A percentile compares a stretch with the other conserved stretches of the same genome.
Conservation (phyloP, 2,329 filamentous ascomycete genomes). For the Sporothrix brunneoviolacea region DNA sequence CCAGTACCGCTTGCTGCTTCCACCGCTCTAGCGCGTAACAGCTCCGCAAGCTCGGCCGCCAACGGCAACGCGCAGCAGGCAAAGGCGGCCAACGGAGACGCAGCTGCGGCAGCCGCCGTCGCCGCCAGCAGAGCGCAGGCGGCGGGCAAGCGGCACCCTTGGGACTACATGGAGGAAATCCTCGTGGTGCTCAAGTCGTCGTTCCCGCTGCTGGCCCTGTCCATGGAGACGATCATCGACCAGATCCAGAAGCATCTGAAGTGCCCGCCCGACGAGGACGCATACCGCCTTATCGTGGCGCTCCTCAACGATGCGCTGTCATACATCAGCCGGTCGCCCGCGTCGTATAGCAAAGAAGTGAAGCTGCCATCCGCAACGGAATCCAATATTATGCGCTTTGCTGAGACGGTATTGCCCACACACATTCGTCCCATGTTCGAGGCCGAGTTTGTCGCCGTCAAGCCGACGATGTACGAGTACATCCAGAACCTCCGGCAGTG, state of each 20-base stretch:
- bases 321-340: constrained; percentile 82
- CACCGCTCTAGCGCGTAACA: too few relatives aligned
- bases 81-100: constrained; percentile 15
- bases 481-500: constrained; percentile 93
- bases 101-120: constrained; percentile 23
- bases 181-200: constrained; percentile 94
- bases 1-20: too few relatives aligned
- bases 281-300: constrained; percentile 94
- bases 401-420: constrained; percentile 86
- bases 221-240: constrained; percentile 99
- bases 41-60: too few relatives aligned
- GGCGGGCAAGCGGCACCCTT: constrained; percentile 65
- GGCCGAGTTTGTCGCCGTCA: constrained; percentile 89
- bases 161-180: constrained; percentile 95
- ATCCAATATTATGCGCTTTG: constrained; percentile 92
- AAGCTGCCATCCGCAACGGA: constrained; percentile 88
- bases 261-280: constrained; percentile 95
- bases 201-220: constrained; percentile 88
- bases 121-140: constrained; percentile 1
- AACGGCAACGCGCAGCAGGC: neutral
- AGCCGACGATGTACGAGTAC: constrained; percentile 97
- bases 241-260: constrained; percentile 99
- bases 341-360: constrained; percentile 80
- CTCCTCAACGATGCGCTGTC: constrained; percentile 90
- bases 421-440: constrained; percentile 97